Conservation (phyloP, 345 rosid genomes). For the Draba incana region DNA sequence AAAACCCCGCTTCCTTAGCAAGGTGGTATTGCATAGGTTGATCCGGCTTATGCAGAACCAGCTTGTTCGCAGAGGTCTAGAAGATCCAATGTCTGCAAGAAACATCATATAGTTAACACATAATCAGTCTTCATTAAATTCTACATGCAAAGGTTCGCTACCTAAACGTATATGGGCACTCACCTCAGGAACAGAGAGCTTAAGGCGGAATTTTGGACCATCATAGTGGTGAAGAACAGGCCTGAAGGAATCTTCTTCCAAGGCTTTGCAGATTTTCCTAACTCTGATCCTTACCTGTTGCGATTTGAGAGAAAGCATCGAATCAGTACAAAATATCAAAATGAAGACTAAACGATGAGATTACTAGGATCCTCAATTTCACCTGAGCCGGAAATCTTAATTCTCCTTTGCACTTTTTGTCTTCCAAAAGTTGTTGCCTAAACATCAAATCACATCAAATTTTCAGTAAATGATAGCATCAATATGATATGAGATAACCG, state of each 20-base stretch:
- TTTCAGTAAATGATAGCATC: neutral
- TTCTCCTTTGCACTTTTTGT: constrained; percentile 97
- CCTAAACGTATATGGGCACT: constrained; percentile 2
- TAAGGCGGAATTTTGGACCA: constrained; percentile 97
- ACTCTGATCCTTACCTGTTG: constrained; percentile 80
- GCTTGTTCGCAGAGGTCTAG: constrained; percentile 93
- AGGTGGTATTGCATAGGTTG: constrained; percentile 32
- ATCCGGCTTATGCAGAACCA: constrained; percentile 58
- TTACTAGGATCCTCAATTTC: neutral
- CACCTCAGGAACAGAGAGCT: constrained; percentile 99
- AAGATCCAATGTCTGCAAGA: constrained; percentile 80
- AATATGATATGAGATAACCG: constrained; percentile 12
- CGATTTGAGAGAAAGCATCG: neutral
- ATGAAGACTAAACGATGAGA: neutral
- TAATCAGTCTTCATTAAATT: neutral
- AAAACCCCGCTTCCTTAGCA: constrained; percentile 11
- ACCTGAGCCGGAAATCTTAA: constrained; percentile 99
- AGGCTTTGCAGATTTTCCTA: constrained; percentile 86
- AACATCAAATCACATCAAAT: constrained; percentile 10
- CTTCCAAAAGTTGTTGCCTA: constrained; percentile 98
- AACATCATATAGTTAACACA: constrained; percentile 13
- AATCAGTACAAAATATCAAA: constrained; percentile 3
- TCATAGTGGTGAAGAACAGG: constrained; percentile 97
- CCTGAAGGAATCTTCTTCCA: constrained; percentile 97
- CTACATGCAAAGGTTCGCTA: neutral